Conservation (phyloP, 164 flowering plant genomes). For the Dillenia suffruticosa region DNA sequence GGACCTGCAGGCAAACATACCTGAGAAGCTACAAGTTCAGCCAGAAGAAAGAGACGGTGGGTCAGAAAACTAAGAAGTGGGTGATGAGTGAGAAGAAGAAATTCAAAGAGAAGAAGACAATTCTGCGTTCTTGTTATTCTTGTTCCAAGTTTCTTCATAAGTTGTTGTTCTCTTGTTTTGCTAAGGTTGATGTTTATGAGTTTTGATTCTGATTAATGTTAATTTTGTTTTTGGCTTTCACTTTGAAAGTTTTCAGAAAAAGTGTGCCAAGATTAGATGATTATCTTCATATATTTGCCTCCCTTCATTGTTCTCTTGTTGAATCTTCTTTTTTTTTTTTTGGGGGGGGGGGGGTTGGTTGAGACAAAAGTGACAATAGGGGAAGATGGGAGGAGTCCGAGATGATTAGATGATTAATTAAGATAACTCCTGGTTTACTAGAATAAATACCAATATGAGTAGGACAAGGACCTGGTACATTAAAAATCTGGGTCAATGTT, state of each 20-base stretch:
- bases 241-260: background rate
- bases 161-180: conserved; percentile 21
- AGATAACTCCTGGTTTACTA: too few species aligned
- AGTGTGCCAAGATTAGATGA: background rate
- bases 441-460: too few species aligned
- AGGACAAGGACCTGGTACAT: too few species aligned
- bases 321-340: background rate
- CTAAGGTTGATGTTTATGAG: conserved; percentile 23
- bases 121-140: background rate
- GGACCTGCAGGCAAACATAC: conserved; percentile 24
- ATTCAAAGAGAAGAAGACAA: conserved; percentile 3
- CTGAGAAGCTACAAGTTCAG: conserved; percentile 32
- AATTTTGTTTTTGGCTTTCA: too few species aligned
- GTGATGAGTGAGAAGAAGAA: conserved; percentile 7
- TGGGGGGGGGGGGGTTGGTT: background rate
- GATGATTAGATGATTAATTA: too few species aligned
- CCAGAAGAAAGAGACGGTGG: conserved; percentile 13
- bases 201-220: background rate
- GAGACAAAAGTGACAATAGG: background rate
- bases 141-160: conserved; percentile 8
- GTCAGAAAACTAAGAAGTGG: conserved; percentile 23
- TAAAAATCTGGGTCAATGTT: too few species aligned
- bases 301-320: background rate
- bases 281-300: background rate
- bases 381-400: too few species aligned